These are phyloP conservation scores for Neonothopanus nambi DNA, from an alignment of 1,284 basidiomycete species.

Conservation along the genomic window DNA sequence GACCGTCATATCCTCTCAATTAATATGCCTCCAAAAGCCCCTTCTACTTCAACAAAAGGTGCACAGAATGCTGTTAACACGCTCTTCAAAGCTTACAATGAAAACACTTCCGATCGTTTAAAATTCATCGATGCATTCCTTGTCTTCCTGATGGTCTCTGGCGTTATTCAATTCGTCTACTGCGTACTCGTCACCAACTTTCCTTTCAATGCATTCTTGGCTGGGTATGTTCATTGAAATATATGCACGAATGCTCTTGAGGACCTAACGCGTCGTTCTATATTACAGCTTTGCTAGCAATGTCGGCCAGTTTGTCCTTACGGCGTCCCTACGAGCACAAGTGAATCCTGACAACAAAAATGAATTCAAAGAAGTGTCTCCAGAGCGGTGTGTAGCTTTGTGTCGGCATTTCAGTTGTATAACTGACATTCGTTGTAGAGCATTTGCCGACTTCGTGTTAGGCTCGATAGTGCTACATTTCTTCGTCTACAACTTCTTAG, in stretches of 20 bases:
- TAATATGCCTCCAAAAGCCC: constrained; percentile 37
- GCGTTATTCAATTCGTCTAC: constrained; percentile 90
- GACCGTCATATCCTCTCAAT: constrained; percentile 10
- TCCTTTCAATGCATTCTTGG: constrained; percentile 96
- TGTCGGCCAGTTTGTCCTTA: constrained; percentile 95
- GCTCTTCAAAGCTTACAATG: constrained; percentile 78
- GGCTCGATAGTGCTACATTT: constrained; percentile 96
- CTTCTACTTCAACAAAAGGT: constrained; percentile 24
- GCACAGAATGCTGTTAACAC: constrained; percentile 47
- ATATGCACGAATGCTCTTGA: neutral
- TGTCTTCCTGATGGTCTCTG: constrained; percentile 89
- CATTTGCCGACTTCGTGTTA: constrained; percentile 94
- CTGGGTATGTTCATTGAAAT: constrained; percentile 63
- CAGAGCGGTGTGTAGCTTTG: constrained; percentile 71
- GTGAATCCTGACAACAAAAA: constrained; percentile 83
- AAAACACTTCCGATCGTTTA: constrained; percentile 78
- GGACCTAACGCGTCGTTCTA: constrained; percentile 2
- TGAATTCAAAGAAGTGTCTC: constrained; percentile 90
- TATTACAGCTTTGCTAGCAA: constrained; percentile 83
- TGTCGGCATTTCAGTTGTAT: neutral
- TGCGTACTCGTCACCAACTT: constrained; percentile 90
- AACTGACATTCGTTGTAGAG: constrained; percentile 49
- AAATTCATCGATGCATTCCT: constrained; percentile 95
- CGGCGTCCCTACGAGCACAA: constrained; percentile 90
- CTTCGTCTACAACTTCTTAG: constrained; percentile 95